Evolutionary conservation across 1,284 basidiomycete genomes (phyloP).

Genomic region (Amylostereum areolatum): DNA sequence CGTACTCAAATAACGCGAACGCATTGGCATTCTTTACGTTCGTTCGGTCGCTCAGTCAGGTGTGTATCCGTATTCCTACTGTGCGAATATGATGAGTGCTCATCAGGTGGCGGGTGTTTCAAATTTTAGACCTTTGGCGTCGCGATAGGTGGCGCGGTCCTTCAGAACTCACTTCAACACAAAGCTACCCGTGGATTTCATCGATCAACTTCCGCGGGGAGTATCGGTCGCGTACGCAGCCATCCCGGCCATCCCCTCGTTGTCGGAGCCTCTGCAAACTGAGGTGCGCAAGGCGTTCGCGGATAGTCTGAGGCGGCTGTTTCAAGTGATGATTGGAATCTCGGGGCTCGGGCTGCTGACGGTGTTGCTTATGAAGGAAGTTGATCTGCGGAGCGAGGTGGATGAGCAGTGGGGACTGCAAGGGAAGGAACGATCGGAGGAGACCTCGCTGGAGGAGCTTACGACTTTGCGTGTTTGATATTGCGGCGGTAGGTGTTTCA

Average conservation of each 20-base stretch:
- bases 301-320: conserved; percentile 22
- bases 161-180: conserved; percentile 22
- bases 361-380: conserved; percentile 22
- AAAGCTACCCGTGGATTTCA: conserved; percentile 16
- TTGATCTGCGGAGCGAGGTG: conserved; percentile 24
- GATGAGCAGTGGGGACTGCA: conserved; percentile 26
- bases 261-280: conserved; percentile 14
- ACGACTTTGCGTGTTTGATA: no score
- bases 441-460: no score
- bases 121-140: conserved; percentile 23
- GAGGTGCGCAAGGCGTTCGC: conserved; percentile 25
- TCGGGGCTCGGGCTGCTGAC: conserved; percentile 21
- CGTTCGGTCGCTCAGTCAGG: conserved; percentile 19
- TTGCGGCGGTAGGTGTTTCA: no score
- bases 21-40: conserved; percentile 23
- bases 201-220: conserved; percentile 15
- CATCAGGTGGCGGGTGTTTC: neutral
- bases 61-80: conserved; percentile 1
- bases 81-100: neutral
- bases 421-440: conserved; percentile 3
- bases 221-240: conserved; percentile 22
- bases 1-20: conserved; percentile 18
- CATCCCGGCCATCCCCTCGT: conserved; percentile 20
- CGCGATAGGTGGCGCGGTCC: conserved; percentile 22
- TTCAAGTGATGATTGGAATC: conserved; percentile 21